Evolutionary conservation across 352 stramenopile genomes (phyloP), one percentile per base, ranked within the genome.

Genomic region (Sclerospora graminicola): DNA sequence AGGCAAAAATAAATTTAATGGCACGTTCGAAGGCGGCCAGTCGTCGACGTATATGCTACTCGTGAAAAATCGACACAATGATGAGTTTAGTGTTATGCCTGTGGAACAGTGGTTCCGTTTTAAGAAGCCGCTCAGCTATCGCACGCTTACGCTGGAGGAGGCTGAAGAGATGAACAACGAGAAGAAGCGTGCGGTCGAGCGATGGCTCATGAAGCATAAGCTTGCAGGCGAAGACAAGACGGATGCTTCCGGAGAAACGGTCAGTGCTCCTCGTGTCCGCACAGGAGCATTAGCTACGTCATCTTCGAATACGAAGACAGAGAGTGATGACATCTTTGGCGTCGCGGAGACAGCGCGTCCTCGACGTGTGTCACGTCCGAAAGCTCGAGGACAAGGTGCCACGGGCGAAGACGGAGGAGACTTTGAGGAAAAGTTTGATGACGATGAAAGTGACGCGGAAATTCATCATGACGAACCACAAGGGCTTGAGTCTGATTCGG

Each of bases 41-140:
- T 67, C 67, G 45, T 89, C 77, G 31, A 87, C 76, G 60, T 92
- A 92, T 59, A 88, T 86, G 64, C 57, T 91, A 35, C 65, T 92
- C 60, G 69, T 89, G 24, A 88, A 89, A 63, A 88, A 87, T 49
- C 80, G 75, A 26, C 75, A 88, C 63, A 89, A 87, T 42, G 76
- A 89, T 57, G 80, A 92, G 59, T 92, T 92, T 51, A 86, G 73
- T 41, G 73, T 89, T 30, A 86, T 92, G 44, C 75, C 80, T 8
- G 70, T 92, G 41, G 80, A 92, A 56, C 77, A 92, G 45, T 92
- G 80, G 80, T 92, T 92, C 54, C 77, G 80, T 33, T 92, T 92
- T 58, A 92, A 92, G 63, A 92, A 92, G 59, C 80, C 80, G 18
- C 54, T 92, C 0, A 81, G 60, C 56, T 92, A 89, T 63, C 77